Conservation (phyloP, 495 filamentous ascomycete species). For the Aspergillus funiculosus region DNA sequence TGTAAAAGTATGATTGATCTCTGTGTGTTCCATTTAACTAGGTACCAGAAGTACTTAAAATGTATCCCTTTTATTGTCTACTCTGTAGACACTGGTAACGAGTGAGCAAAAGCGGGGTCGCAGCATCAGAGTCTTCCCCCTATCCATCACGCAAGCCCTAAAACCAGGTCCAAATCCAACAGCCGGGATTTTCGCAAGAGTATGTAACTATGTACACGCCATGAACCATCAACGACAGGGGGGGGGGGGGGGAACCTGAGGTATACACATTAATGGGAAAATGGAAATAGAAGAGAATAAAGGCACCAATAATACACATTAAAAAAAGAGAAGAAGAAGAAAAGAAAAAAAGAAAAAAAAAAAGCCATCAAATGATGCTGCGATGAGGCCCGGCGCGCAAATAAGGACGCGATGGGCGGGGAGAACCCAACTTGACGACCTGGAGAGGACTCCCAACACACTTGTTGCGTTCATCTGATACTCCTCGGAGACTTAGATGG, state of each 20-base stretch:
- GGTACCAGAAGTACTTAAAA: too few relatives aligned
- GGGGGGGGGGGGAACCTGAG: too few relatives aligned
- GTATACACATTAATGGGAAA: background rate
- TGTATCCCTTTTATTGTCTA: background rate
- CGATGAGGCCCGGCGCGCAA: background rate
- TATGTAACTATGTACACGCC: background rate
- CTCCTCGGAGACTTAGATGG: background rate
- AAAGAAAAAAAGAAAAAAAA: background rate
- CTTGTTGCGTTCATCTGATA: background rate
- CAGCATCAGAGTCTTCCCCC: too few relatives aligned
- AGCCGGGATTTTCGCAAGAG: background rate
- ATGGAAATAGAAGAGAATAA: background rate
- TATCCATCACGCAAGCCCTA: background rate
- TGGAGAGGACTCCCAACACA: background rate
- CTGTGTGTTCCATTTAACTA: background rate
- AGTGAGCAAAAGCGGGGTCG: too few relatives aligned
- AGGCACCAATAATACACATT: background rate
- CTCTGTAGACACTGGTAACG: too few relatives aligned
- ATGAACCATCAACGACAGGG: too few relatives aligned
- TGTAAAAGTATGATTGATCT: too few relatives aligned
- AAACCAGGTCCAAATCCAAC: background rate
- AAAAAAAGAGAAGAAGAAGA: background rate
- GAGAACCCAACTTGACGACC: slow-evolving; percentile 2
- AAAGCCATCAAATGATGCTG: background rate
- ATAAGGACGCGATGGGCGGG: slow-evolving; percentile 4